A percentile compares a stretch with the other conserved stretches of the same genome.
phyloP scores from a whole-genome alignment of 1,284 basidiomycete species.

The Wolfiporia cocos region DNA sequence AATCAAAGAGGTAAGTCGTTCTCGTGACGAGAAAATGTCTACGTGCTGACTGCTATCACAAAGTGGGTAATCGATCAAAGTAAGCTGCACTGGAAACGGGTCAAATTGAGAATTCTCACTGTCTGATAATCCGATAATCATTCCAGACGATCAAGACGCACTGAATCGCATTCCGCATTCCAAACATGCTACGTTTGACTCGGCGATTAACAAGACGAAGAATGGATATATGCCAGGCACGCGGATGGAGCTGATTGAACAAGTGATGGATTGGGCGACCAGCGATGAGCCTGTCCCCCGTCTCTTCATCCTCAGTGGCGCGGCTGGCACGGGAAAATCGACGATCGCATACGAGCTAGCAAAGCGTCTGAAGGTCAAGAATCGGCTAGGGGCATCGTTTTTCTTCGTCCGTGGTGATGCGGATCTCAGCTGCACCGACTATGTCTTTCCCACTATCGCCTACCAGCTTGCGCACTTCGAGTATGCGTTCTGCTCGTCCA shows the following conservation, averaged over 20 bases:
- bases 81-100: too few relatives aligned
- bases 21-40: too few relatives aligned
- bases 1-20: too few relatives aligned
- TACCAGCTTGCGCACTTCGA: background rate
- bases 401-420: background rate
- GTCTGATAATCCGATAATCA: too few relatives aligned
- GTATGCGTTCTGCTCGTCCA: background rate
- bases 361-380: background rate
- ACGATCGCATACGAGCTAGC: constrained; percentile 10
- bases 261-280: background rate
- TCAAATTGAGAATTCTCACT: too few relatives aligned
- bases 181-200: too few relatives aligned
- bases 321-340: constrained; percentile 11
- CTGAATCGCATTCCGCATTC: too few relatives aligned
- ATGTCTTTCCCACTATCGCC: background rate
- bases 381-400: background rate
- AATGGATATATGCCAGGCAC: background rate
- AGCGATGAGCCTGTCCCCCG: background rate
- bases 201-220: background rate
- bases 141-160: too few relatives aligned
- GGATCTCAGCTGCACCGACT: background rate
- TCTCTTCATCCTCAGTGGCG: constrained; percentile 8
- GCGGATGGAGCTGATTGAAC: background rate
- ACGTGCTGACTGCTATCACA: too few relatives aligned
- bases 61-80: too few relatives aligned